These are phyloP conservation scores for Lipomyces spencermartinsiae DNA, from an alignment of 805 yeast genomes.

Conservation along the genomic window DNA sequence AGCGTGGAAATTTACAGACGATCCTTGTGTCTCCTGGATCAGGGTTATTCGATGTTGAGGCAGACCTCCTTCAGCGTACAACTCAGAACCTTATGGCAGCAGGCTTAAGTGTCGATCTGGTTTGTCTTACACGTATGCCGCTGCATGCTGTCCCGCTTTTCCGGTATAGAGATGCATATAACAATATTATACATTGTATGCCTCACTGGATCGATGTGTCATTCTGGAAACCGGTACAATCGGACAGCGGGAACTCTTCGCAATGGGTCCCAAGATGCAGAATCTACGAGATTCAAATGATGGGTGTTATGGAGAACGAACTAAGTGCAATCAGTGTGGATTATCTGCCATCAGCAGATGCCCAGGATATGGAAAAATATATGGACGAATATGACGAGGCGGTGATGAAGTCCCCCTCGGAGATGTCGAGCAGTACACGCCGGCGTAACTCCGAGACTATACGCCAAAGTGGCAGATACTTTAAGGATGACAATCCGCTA, in stretches of 20 bases:
- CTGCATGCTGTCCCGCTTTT: conserved; percentile 90
- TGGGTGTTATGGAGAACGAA: conserved; percentile 96
- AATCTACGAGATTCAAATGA: conserved; percentile 95
- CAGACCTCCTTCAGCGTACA: conserved; percentile 73
- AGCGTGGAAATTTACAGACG: conserved; percentile 91
- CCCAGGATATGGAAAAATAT: conserved; percentile 55
- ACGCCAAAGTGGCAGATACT: conserved; percentile 23
- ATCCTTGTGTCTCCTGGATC: conserved; percentile 89
- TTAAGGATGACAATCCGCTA: conserved; percentile 45
- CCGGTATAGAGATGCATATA: conserved; percentile 53
- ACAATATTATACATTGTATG: conserved; percentile 61
- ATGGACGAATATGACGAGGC: conserved; percentile 71
- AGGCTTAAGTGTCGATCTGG: conserved; percentile 86
- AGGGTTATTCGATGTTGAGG: conserved; percentile 91
- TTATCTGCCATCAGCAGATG: conserved; percentile 52
- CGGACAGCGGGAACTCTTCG: conserved; percentile 44
- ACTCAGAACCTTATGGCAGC: conserved; percentile 75
- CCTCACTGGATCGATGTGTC: conserved; percentile 97
- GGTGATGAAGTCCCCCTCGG: conserved; percentile 17
- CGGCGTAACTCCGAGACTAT: conserved; percentile 19
- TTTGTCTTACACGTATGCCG: conserved; percentile 90
- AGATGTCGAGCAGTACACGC: conserved; percentile 10
- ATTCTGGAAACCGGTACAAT: conserved; percentile 69
- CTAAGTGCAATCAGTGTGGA: conserved; percentile 70
- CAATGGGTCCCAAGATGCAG: conserved; percentile 93